Evolutionary conservation across 164 flowering plant species (phyloP).

Genomic region (Umbellularia californica): DNA sequence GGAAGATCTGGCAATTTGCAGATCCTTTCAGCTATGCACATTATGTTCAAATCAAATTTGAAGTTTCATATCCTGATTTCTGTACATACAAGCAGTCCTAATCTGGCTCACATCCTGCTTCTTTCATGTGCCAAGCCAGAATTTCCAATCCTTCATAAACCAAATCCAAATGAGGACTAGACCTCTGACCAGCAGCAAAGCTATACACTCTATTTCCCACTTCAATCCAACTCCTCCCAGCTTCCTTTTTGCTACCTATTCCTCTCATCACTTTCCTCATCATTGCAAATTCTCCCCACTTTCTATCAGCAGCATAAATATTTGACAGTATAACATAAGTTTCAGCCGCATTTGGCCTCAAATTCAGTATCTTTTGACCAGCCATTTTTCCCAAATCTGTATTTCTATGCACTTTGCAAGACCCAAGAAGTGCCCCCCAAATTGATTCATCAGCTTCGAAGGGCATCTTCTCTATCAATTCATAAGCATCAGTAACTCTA

Average conservation of each 20-base stretch:
- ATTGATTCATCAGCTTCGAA: slow-evolving; percentile 62
- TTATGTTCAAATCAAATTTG: slow-evolving; percentile 4
- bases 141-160: slow-evolving; percentile 40
- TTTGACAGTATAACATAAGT: slow-evolving; percentile 56
- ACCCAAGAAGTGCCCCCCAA: slow-evolving; percentile 89
- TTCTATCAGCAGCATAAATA: slow-evolving; percentile 70
- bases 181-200: slow-evolving; percentile 63
- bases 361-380: slow-evolving; percentile 36
- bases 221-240: slow-evolving; percentile 88
- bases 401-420: slow-evolving; percentile 63
- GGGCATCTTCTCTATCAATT: slow-evolving; percentile 61
- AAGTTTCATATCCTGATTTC: slow-evolving; percentile 30
- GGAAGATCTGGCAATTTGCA: background rate
- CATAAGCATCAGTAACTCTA: slow-evolving; percentile 60
- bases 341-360: slow-evolving; percentile 46
- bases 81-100: slow-evolving; percentile 21
- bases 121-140: slow-evolving; percentile 44
- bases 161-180: slow-evolving; percentile 30
- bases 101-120: slow-evolving; percentile 36
- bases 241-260: slow-evolving; percentile 50
- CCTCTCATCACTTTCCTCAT: slow-evolving; percentile 56
- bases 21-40: background rate
- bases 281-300: slow-evolving; percentile 64
- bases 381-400: slow-evolving; percentile 51
- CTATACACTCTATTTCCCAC: slow-evolving; percentile 46